Evolutionary conservation across 176 grass and related monocot genomes (phyloP), one percentile per base, ranked within the genome.

Genomic region (sorghum (Sorghum bicolor)): DNA sequence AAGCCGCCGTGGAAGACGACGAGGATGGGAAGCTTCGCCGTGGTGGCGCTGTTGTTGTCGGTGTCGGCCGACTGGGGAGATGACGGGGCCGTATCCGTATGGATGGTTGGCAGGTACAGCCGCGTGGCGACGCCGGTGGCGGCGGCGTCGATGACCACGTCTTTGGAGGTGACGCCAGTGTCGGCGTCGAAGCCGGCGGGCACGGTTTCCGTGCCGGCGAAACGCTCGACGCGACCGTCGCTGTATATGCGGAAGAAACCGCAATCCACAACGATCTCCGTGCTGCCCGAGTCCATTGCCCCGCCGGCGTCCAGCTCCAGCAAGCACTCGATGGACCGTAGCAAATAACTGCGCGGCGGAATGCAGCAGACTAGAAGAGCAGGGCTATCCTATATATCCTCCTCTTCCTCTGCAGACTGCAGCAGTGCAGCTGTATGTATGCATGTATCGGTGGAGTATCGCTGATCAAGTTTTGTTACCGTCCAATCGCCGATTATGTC

Each of bases 1-100:
- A 28, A 86, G 12, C 94, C 94, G 6, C 94, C 94, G 31, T 94
- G 94, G 75, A 84, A 90, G 78, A 90, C 74, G 74, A 94, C 70
- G 77, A 81, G n/a, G 70, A 89, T 33, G 19, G 87, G 82, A 13
- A 89, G 70, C 77, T 81, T 80, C 36, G 29, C 61, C 11, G 29
- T 36, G 10, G 53, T 58, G 57, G n/a, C 3, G 4, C 2, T 14
- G 30, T 0, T 0, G 15, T 1, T 4, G 33, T 6, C n/a, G 38
- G 3, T 38, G 22, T 10, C 20, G 55, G 4, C n/a, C 8, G 24
- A 25, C 55, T 58, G 52, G 20, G 53, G 58, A 4, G 70, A 14
- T 6, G 25, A 8, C 1, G 14, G 7, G 7, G 29, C 36, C 8
- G 47, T 24, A 28, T n/a, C n/a, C n/a, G 44, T 20, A 24, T 22